phyloP scores from a whole-genome alignment of 768 basidiomycete genomes.

The Hortiboletus campestris region DNA sequence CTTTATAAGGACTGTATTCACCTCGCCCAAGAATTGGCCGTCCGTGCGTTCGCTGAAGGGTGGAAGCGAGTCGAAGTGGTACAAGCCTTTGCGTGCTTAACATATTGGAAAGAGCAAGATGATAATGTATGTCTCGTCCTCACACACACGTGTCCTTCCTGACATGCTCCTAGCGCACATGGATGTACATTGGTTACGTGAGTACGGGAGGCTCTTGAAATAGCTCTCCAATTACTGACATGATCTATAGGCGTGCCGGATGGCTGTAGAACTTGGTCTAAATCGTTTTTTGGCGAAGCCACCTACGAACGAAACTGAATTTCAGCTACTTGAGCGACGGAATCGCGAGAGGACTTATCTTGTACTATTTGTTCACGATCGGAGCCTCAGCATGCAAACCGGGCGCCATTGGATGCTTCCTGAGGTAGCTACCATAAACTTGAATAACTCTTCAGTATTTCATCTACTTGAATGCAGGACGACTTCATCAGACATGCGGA shows the following conservation, averaged over 20 bases:
- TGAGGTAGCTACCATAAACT: slow-evolving; percentile 41
- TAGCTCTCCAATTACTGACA: slow-evolving; percentile 1
- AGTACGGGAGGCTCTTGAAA: slow-evolving; percentile 25
- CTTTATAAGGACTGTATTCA: slow-evolving; percentile 66
- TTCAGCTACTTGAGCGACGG: slow-evolving; percentile 70
- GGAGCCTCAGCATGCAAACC: slow-evolving; percentile 82
- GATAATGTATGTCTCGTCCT: slow-evolving; percentile 54
- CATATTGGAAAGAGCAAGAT: slow-evolving; percentile 87
- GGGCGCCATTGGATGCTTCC: slow-evolving; percentile 88
- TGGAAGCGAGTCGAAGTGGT: slow-evolving; percentile 84
- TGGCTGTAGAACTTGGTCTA: slow-evolving; percentile 82
- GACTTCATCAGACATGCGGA: slow-evolving; percentile 68
- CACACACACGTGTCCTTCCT: slow-evolving; percentile 2
- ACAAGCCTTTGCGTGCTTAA: slow-evolving; percentile 85
- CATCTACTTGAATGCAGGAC: slow-evolving; percentile 38
- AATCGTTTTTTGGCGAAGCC: slow-evolving; percentile 65
- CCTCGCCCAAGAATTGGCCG: slow-evolving; percentile 71
- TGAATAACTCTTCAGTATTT: slow-evolving; percentile 7
- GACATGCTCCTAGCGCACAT: slow-evolving; percentile 57
- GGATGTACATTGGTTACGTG: slow-evolving; percentile 87
- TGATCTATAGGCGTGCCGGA: slow-evolving; percentile 65
- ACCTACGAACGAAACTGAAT: slow-evolving; percentile 57
- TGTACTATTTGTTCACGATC: slow-evolving; percentile 83
- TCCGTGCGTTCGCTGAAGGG: slow-evolving; percentile 74
- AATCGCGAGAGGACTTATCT: slow-evolving; percentile 86